These are phyloP conservation scores for Chlorophyllum brunneum DNA, from an alignment of 768 basidiomycete species.

Conservation along the genomic window DNA sequence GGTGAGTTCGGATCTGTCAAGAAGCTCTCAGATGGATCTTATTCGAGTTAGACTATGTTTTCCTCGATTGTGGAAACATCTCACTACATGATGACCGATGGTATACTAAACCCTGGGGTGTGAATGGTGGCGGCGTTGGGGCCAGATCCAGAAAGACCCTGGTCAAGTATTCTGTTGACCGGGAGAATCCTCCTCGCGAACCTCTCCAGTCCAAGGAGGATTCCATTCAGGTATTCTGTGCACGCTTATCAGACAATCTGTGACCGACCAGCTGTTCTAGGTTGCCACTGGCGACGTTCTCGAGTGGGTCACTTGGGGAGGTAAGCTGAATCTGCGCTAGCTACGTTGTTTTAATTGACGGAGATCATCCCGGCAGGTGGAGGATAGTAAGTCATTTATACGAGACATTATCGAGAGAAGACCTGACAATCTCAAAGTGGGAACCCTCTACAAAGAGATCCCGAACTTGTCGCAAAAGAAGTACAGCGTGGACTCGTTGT, in stretches of 20 bases:
- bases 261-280: not conserved
- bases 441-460: slow-evolving; percentile 22
- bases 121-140: slow-evolving; percentile 27
- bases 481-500: slow-evolving; percentile 22
- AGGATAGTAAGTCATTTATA: slow-evolving; percentile 7
- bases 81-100: slow-evolving; percentile 30
- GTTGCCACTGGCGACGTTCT: slow-evolving; percentile 22
- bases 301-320: slow-evolving; percentile 28
- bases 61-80: slow-evolving; percentile 25
- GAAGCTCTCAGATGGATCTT: not conserved
- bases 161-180: slow-evolving; percentile 18
- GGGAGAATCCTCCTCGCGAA: slow-evolving; percentile 19
- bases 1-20: slow-evolving; percentile 12
- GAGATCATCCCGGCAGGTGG: not conserved
- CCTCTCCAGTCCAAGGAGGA: slow-evolving; percentile 23
- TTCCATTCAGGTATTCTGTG: slow-evolving; percentile 18
- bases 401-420: not conserved
- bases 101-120: slow-evolving; percentile 31
- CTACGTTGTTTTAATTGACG: not conserved
- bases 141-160: slow-evolving; percentile 23
- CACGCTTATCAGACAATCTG: not conserved
- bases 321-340: slow-evolving; percentile 8
- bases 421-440: slow-evolving; percentile 12
- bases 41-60: slow-evolving; percentile 20
- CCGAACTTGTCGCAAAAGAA: slow-evolving; percentile 24